phyloP scores from a whole-genome alignment of 768 basidiomycete genomes.

The Royoungia palumana region DNA sequence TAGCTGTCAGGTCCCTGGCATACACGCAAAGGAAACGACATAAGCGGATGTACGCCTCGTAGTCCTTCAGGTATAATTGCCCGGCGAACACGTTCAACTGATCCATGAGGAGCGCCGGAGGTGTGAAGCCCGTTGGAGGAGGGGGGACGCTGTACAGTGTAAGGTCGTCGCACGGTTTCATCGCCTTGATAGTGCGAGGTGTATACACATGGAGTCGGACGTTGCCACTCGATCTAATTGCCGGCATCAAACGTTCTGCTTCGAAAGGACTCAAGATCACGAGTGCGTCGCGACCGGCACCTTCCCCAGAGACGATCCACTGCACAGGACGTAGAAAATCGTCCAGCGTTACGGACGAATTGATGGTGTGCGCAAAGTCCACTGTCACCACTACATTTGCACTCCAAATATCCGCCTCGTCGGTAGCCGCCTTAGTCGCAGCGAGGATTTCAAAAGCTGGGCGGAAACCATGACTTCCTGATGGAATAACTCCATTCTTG shows the following conservation, averaged over 20 bases:
- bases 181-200: conserved; percentile 32
- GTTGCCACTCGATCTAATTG: conserved; percentile 29
- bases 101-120: neutral
- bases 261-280: conserved; percentile 41
- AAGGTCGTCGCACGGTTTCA: conserved; percentile 35
- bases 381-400: conserved; percentile 2
- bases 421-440: neutral
- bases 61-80: conserved; percentile 26
- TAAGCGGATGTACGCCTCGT: conserved; percentile 17
- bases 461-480: conserved; percentile 18
- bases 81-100: conserved; percentile 31
- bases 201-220: conserved; percentile 41
- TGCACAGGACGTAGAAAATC: conserved; percentile 22
- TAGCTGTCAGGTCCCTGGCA: conserved; percentile 10
- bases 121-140: neutral
- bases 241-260: conserved; percentile 35
- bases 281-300: conserved; percentile 8
- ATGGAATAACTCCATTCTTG: conserved; percentile 20
- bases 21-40: conserved; percentile 26
- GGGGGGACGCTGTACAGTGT: conserved; percentile 7
- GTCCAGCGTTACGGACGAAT: neutral
- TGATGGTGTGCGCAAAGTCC: conserved; percentile 6
- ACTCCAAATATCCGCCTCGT: conserved; percentile 20
- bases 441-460: conserved; percentile 9
- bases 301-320: conserved; percentile 17